Base-by-base conservation (phyloP, 345 rosid genomes). In the Euphorbia tirucalli region DNA sequence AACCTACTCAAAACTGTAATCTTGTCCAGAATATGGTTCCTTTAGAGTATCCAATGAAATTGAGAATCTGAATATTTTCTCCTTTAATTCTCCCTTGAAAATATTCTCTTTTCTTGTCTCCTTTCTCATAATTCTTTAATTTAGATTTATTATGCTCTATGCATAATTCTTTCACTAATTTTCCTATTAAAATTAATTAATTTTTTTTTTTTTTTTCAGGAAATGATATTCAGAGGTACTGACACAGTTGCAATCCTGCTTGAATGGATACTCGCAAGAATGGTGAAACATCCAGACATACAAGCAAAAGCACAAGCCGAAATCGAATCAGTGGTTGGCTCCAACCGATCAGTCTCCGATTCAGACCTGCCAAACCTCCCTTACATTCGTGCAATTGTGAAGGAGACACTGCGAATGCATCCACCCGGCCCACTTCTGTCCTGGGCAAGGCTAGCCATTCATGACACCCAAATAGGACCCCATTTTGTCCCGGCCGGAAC, bases 381-480 rank as follows among this genome's bases (percentile, higher is more conserved):
- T 0, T 93, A 82, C 76, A 82, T 87, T 1, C 90, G 71, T 6
- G 94, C 91, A 32, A 75, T 93, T 7, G 87, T 93, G 21, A 91
- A 88, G 71, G 98, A 91, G 72, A 88, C 97, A 60, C 74, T 91
- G 11, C 85, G 97, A 74, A 58, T 88, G 78, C 91, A 91, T 66
- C 98, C 98, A 22, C 97, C 98, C 1, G 97, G 97, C 2, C 97
- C 93, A 0, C 91, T 93, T 48, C 88, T 93, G 16, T 93, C 97
- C 1, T 91, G 97, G 96, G 98, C 97, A 25, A 80, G 98, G 35
- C 85, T 91, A 0, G 88, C 96, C 13, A 83, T 85, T 70, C 92
- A 90, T 25, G 95, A 93, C 80, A 83, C 86, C 58, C 84, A 80
- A 7, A 65, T 91, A 0, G 92, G 88, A 30, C 66, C 75, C 3